Conservation (phyloP, 2,329 filamentous ascomycete genomes). For the Aspergillus sclerotialis region DNA sequence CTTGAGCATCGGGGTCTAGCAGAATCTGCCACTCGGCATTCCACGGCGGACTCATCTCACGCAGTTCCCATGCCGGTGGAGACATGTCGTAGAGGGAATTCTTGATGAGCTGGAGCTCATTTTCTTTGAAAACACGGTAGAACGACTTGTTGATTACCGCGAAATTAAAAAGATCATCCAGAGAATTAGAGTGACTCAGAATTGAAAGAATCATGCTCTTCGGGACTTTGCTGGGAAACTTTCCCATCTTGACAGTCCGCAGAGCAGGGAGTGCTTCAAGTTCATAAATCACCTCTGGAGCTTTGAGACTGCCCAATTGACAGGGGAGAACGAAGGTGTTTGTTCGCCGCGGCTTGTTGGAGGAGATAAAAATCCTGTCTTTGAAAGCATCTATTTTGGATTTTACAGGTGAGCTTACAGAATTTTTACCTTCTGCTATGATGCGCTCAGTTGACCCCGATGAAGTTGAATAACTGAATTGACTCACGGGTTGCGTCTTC, state of each 20-base stretch:
- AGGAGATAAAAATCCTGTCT: constrained; percentile 19
- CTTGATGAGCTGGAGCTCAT: constrained; percentile 50
- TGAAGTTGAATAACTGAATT: neutral
- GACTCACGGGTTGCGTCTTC: constrained; percentile 4
- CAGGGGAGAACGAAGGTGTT: constrained; percentile 11
- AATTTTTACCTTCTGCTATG: constrained; percentile 3
- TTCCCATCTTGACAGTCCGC: constrained; percentile 10
- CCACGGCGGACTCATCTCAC: constrained; percentile 51
- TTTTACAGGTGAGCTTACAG: neutral
- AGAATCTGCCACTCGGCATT: constrained; percentile 34
- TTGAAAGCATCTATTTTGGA: constrained; percentile 5
- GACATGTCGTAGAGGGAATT: constrained; percentile 47
- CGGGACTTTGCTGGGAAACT: constrained; percentile 38
- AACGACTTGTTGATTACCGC: constrained; percentile 51
- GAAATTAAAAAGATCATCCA: constrained; percentile 50
- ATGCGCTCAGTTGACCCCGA: constrained; percentile 2
- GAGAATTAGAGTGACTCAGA: constrained; percentile 40
- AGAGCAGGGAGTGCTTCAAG: constrained; percentile 22
- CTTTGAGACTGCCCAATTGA: constrained; percentile 14
- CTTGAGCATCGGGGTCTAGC: constrained; percentile 39
- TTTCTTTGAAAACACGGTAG: constrained; percentile 50
- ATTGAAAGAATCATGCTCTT: constrained; percentile 49
- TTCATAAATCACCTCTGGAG: constrained; percentile 24
- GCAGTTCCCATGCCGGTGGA: constrained; percentile 53
- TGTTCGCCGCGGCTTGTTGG: constrained; percentile 11